Conservation (phyloP, 2,329 filamentous ascomycete genomes). For the Colletotrichum noveboracense region DNA sequence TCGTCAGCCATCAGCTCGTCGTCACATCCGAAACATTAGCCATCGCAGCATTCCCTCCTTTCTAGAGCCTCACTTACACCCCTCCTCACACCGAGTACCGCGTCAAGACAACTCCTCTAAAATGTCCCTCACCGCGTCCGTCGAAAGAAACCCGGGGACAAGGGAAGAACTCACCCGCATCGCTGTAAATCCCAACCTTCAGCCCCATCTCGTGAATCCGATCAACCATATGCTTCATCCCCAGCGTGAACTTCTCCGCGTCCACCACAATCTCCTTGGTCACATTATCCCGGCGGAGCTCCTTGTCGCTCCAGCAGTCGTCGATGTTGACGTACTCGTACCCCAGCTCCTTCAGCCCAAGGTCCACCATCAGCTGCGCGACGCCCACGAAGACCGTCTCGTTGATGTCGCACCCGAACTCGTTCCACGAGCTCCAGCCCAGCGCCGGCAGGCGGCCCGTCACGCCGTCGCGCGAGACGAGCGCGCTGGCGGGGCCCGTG, state of each 20-base stretch:
- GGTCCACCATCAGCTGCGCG: slow-evolving; percentile 50
- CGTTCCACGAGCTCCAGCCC: slow-evolving; percentile 61
- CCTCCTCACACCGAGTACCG: not conserved
- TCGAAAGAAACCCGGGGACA: too few relatives aligned
- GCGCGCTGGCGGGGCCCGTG: slow-evolving; percentile 1
- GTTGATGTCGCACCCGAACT: slow-evolving; percentile 55
- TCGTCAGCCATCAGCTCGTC: not conserved
- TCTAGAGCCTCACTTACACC: not conserved
- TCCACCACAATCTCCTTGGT: slow-evolving; percentile 52
- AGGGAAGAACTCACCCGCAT: slow-evolving; percentile 43
- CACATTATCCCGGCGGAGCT: slow-evolving; percentile 39
- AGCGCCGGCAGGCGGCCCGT: slow-evolving; percentile 40
- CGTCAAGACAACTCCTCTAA: not conserved
- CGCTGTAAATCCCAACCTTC: slow-evolving; percentile 69
- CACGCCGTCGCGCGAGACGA: slow-evolving; percentile 19
- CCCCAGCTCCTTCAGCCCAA: slow-evolving; percentile 56
- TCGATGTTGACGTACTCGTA: slow-evolving; percentile 67
- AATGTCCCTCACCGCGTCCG: not conserved
- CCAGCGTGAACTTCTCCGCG: slow-evolving; percentile 58
- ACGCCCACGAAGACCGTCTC: slow-evolving; percentile 53
- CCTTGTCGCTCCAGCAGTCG: slow-evolving; percentile 63
- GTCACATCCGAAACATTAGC: not conserved
- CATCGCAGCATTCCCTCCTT: not conserved
- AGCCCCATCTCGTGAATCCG: slow-evolving; percentile 61
- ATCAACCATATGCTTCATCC: slow-evolving; percentile 58